A percentile compares a stretch with the other conserved stretches of the same genome.
Evolutionary conservation across 495 filamentous ascomycete genomes (phyloP).

Genomic region (Pyronema domesticum): DNA sequence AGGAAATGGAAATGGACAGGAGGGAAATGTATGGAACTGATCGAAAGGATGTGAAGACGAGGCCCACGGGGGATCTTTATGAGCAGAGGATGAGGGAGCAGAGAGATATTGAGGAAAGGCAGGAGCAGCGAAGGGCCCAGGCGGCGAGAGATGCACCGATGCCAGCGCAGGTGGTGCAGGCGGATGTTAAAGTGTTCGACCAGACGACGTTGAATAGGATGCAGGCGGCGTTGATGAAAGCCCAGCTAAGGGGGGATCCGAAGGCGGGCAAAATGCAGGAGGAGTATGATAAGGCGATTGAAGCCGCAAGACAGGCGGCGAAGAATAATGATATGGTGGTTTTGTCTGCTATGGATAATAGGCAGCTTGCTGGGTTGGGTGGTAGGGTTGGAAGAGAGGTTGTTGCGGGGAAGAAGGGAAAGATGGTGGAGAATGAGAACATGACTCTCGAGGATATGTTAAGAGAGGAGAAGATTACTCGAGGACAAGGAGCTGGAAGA

Average conservation of each 20-base stretch:
- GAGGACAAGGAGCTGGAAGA: conserved; percentile 45
- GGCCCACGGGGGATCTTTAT: conserved; percentile 74
- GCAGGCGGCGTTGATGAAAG: conserved; percentile 85
- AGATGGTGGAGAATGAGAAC: conserved; percentile 75
- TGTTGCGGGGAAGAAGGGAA: conserved; percentile 15
- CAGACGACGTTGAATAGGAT: conserved; percentile 71
- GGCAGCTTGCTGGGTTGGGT: conserved; percentile 55
- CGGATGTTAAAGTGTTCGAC: conserved; percentile 34
- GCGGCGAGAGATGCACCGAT: not conserved
- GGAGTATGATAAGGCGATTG: conserved; percentile 60
- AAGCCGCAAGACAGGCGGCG: conserved; percentile 24
- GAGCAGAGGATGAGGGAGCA: conserved; percentile 38
- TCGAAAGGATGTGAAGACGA: conserved; percentile 63
- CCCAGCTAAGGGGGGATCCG: conserved; percentile 58
- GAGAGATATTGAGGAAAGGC: conserved; percentile 27
- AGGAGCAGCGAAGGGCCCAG: conserved; percentile 26
- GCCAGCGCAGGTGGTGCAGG: conserved; percentile 29
- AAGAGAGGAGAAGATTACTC: conserved; percentile 69
- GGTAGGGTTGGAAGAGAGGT: conserved; percentile 18
- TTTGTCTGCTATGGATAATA: conserved; percentile 71
- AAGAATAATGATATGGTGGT: conserved; percentile 47
- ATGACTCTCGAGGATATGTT: conserved; percentile 97
- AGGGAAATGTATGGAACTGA: conserved; percentile 68
- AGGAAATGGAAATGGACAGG: conserved; percentile 80
- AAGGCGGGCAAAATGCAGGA: conserved; percentile 64